Conservation (phyloP, 352 stramenopile species). For the Plasmopara muralis region DNA sequence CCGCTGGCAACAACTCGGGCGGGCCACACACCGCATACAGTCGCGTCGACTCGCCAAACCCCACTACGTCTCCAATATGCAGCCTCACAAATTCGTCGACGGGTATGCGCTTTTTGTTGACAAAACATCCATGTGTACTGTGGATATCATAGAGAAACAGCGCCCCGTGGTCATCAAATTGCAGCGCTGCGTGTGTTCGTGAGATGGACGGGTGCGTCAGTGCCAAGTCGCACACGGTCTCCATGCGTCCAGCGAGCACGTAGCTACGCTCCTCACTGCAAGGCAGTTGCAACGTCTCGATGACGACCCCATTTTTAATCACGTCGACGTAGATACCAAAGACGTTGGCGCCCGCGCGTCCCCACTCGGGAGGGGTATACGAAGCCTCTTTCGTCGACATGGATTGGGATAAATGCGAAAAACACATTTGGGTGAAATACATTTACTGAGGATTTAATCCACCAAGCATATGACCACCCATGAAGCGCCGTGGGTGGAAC, state of each 20-base stretch:
- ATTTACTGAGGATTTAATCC: too few relatives aligned
- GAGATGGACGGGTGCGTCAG: constrained; percentile 76
- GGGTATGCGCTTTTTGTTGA: constrained; percentile 71
- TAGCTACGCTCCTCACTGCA: constrained; percentile 26
- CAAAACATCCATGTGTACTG: constrained; percentile 78
- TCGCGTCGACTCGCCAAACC: constrained; percentile 83
- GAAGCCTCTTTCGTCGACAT: constrained; percentile 13
- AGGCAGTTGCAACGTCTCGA: constrained; percentile 40
- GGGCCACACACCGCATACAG: constrained; percentile 76
- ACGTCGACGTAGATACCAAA: constrained; percentile 61
- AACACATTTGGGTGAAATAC: neutral
- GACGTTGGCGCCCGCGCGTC: constrained; percentile 33
- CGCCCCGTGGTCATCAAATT: constrained; percentile 56
- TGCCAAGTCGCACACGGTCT: constrained; percentile 56
- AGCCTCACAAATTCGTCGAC: constrained; percentile 49
- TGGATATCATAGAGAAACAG: constrained; percentile 69
- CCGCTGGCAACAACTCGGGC: constrained; percentile 49
- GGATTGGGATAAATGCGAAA: neutral
- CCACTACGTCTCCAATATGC: constrained; percentile 77
- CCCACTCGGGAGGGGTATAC: constrained; percentile 53
- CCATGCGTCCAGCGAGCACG: constrained; percentile 50
- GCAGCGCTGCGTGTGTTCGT: constrained; percentile 58
- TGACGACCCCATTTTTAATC: constrained; percentile 53
- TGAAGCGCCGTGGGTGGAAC: too few relatives aligned
- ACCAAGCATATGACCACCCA: too few relatives aligned